Evolutionary conservation across 352 stramenopile species (phyloP).

Genomic region (Phytophthora colocasiae): DNA sequence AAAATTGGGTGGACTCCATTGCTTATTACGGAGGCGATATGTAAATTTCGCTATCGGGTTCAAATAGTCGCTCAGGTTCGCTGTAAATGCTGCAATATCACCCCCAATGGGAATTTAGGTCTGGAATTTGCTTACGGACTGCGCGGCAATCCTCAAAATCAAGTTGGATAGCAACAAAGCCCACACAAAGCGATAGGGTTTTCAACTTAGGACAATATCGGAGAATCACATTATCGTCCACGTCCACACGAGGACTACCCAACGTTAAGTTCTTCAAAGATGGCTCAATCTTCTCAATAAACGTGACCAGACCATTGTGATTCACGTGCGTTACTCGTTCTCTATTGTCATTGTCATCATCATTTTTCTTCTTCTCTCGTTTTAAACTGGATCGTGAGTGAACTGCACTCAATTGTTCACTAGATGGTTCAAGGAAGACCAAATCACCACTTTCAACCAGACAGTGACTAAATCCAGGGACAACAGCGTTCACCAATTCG

Average conservation of each 20-base stretch:
- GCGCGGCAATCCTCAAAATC: not conserved
- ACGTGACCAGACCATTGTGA: not conserved
- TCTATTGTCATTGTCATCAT: not conserved
- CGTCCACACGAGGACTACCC: not conserved
- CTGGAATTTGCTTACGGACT: not conserved
- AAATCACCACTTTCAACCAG: conserved; percentile 4
- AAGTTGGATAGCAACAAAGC: not conserved
- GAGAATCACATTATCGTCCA: conserved; percentile 11
- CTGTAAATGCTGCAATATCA: not conserved
- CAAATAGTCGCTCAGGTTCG: not conserved
- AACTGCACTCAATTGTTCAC: not conserved
- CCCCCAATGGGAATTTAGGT: not conserved
- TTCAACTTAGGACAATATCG: conserved; percentile 8
- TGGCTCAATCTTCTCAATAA: conserved; percentile 5
- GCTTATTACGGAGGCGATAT: conserved; percentile 3
- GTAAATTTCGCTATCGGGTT: conserved; percentile 9
- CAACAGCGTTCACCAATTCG: conserved; percentile 12
- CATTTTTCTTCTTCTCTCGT: not conserved
- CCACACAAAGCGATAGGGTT: conserved; percentile 1
- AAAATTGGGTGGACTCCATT: not conserved
- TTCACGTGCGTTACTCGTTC: not conserved
- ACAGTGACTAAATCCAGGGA: conserved; percentile 11
- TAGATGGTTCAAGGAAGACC: not conserved
- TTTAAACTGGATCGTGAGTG: not conserved
- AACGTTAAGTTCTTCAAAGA: conserved; percentile 5